Evolutionary conservation across 306 rosid species (phyloP).

Genomic region (Medicago arabica): DNA sequence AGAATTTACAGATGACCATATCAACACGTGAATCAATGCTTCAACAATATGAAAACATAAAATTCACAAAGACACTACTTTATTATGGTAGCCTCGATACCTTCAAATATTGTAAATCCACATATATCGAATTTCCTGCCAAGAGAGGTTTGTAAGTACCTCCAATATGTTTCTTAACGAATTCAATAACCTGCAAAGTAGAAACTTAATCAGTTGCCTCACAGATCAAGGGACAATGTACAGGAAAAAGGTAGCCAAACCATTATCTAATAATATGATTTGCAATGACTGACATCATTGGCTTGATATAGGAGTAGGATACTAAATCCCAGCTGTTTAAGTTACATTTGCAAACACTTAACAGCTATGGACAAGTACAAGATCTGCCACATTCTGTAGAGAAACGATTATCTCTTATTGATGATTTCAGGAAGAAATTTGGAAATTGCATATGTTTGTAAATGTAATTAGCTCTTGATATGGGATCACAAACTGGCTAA

Average conservation of each 20-base stretch:
- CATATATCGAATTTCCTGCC: slow-evolving; percentile 92
- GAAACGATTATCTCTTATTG: no score
- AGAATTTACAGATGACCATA: slow-evolving; percentile 9
- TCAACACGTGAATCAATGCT: slow-evolving; percentile 8
- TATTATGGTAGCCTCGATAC: slow-evolving; percentile 46
- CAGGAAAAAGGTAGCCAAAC: background rate
- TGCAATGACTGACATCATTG: background rate
- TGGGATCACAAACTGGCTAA: no score
- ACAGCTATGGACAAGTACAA: no score
- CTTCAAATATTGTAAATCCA: slow-evolving; percentile 84
- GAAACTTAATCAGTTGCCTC: slow-evolving; percentile 30
- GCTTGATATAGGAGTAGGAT: background rate
- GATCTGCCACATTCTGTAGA: no score
- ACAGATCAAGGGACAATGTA: slow-evolving; percentile 1
- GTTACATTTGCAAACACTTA: background rate
- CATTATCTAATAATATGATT: background rate
- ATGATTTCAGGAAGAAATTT: no score
- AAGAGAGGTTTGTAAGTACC: slow-evolving; percentile 71
- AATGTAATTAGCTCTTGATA: no score
- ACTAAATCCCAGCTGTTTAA: background rate
- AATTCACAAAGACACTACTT: slow-evolving; percentile 17
- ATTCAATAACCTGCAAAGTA: slow-evolving; percentile 77
- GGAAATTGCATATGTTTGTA: no score
- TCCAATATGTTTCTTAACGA: slow-evolving; percentile 70
- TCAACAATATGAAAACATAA: slow-evolving; percentile 7